Evolutionary conservation across 2,329 filamentous ascomycete species (phyloP), one percentile per base, ranked within the genome.

Genomic region (Alternaria consortialis): DNA sequence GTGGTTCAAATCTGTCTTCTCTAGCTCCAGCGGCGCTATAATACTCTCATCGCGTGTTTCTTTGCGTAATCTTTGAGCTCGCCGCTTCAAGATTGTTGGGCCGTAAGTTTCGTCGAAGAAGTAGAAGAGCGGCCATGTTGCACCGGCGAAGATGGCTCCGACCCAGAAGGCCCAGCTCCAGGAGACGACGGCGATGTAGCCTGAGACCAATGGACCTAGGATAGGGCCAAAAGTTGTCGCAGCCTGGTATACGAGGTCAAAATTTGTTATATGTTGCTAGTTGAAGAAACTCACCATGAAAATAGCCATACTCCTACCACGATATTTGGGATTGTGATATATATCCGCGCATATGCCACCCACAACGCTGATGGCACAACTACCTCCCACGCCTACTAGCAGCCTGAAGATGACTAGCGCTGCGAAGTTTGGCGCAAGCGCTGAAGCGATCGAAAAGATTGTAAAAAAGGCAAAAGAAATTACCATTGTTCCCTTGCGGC

Each of bases 101-200:
- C 75, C 80, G 64, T 82, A 84, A 8, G 82, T 84, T 66, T 84
- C 82, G 2, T 81, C 89, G 58, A 92, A 82, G 62, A 89, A 83
- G n/a, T 87, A 58, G 13, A 91, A 78, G 1, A 88, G 80, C 2
- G 88, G 74, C 76, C 89, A 83, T 1, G 88, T 89, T 0, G 79
- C 77, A 27, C 85, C 89, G 2, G 90, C 90, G 56, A 91, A 82
- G 17, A 93, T 90, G 15, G 91, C 81, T 13, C 82, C 89, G 25
- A 92, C 84, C 86, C 89, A 91, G 71, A 91, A 91, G 1, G 85
- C 79, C 90, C 90, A 92, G 42, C 87, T 84, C 90, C 90, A 92
- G 27, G 84, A 85, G 27, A 90, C 83, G 1, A 81, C 83, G 1
- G 86, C 81, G 39, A 86, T 84, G 76, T 85, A 91, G 9, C 89